Conservation (phyloP, 352 stramenopile genomes). For the Pythium phragmitis region DNA sequence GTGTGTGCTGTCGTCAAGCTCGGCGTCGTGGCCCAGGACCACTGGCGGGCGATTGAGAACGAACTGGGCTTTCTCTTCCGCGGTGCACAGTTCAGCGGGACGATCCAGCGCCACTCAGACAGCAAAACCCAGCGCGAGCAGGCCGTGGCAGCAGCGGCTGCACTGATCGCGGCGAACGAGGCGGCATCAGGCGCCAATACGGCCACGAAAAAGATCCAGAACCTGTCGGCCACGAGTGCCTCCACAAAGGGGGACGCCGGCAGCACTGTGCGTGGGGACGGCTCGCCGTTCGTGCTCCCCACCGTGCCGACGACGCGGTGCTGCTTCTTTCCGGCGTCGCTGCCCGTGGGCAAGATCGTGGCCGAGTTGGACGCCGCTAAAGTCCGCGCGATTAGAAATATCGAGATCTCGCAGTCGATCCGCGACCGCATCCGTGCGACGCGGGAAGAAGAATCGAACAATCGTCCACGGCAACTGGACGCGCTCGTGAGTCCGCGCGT, state of each 20-base stretch:
- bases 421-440: slow-evolving; percentile 51
- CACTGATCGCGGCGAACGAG: slow-evolving; percentile 1
- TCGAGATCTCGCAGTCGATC: slow-evolving; percentile 67
- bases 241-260: slow-evolving; percentile 8
- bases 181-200: slow-evolving; percentile 9
- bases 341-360: slow-evolving; percentile 63
- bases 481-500: slow-evolving; percentile 36
- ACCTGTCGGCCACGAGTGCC: slow-evolving; percentile 26
- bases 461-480: slow-evolving; percentile 36
- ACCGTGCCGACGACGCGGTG: slow-evolving; percentile 36
- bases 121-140: slow-evolving; percentile 19
- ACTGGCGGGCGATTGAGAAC: slow-evolving; percentile 64
- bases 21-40: slow-evolving; percentile 37
- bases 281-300: slow-evolving; percentile 43
- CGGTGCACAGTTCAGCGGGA: slow-evolving; percentile 66
- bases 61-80: slow-evolving; percentile 77
- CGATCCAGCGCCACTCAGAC: slow-evolving; percentile 44
- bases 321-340: slow-evolving; percentile 60
- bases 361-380: slow-evolving; percentile 67
- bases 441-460: slow-evolving; percentile 34
- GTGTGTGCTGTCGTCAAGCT: slow-evolving; percentile 72
- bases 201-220: slow-evolving; percentile 46
- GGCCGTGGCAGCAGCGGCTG: not conserved
- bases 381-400: slow-evolving; percentile 50
- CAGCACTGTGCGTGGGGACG: slow-evolving; percentile 10